phyloP scores from a whole-genome alignment of 1,139 yeast species.

The Scheffersomyces quercinus region DNA sequence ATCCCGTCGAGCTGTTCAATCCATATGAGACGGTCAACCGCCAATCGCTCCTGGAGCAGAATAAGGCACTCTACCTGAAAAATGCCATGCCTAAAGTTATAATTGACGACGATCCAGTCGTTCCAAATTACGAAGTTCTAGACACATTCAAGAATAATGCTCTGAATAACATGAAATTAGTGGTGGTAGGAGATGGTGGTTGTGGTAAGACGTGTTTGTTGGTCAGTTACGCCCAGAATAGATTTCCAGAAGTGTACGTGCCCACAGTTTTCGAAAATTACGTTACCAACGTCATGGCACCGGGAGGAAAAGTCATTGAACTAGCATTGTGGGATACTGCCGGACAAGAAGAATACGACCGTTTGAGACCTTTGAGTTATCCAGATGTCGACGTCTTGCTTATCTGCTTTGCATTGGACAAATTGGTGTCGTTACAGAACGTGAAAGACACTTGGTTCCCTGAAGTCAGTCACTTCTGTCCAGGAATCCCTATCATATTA shows the following conservation, averaged over 20 bases:
- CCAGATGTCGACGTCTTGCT: conserved; percentile 78
- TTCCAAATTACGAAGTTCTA: conserved; percentile 39
- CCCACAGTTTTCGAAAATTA: conserved; percentile 91
- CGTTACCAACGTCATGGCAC: conserved; percentile 61
- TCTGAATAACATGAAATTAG: conserved; percentile 57
- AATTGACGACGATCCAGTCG: conserved; percentile 40
- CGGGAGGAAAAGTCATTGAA: conserved; percentile 59
- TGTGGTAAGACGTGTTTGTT: conserved; percentile 90
- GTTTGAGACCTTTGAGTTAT: conserved; percentile 79
- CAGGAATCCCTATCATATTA: conserved; percentile 70
- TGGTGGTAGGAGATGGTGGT: conserved; percentile 94
- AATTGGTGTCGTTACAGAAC: conserved; percentile 63
- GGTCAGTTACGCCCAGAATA: conserved; percentile 77
- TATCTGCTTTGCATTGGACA: conserved; percentile 74
- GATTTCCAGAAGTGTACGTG: conserved; percentile 76
- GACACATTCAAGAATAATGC: conserved; percentile 33
- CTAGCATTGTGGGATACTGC: conserved; percentile 93
- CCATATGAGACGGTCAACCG: conserved; percentile 32
- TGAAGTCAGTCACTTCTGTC: conserved; percentile 81
- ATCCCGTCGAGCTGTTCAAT: conserved; percentile 14
- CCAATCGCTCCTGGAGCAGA: conserved; percentile 22
- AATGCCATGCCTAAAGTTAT: conserved; percentile 28
- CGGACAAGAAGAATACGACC: conserved; percentile 89
- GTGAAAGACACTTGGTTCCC: conserved; percentile 85
- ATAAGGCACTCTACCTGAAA: conserved; percentile 17